Percentiles rank a stretch among this genome's conserved stretches.
Evolutionary conservation across 2,329 filamentous ascomycete species (phyloP).

Genomic region (Colletotrichum sojae): DNA sequence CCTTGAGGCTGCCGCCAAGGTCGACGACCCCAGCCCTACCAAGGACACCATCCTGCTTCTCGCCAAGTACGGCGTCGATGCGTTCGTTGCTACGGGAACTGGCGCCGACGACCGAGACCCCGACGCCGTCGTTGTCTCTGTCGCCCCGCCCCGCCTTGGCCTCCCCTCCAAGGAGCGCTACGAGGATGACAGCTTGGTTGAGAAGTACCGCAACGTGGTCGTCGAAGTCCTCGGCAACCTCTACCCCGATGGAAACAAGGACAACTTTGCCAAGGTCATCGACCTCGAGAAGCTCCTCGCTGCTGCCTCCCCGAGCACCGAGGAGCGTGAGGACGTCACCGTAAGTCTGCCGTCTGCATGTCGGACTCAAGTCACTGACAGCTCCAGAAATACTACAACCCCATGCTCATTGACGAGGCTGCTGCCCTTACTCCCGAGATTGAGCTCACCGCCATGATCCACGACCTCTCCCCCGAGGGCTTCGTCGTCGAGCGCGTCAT

Average conservation of each 20-base stretch:
- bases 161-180: conserved; percentile 75
- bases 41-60: conserved; percentile 63
- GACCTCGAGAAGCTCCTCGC: conserved; percentile 75
- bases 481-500: conserved; percentile 69
- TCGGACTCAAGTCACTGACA: conserved; percentile 4
- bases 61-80: conserved; percentile 58
- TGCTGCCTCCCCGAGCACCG: conserved; percentile 68
- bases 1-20: conserved; percentile 45
- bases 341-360: conserved; percentile 45
- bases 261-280: conserved; percentile 60
- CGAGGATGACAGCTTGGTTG: conserved; percentile 65
- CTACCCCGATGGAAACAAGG: conserved; percentile 52
- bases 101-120: conserved; percentile 62
- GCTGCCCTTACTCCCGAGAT: conserved; percentile 70
- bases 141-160: conserved; percentile 66
- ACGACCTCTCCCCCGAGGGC: conserved; percentile 64
- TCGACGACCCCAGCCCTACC: conserved; percentile 45
- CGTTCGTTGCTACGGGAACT: conserved; percentile 53
- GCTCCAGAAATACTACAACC: conserved; percentile 74
- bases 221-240: conserved; percentile 47
- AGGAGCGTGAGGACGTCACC: conserved; percentile 73
- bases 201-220: conserved; percentile 60
- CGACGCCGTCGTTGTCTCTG: conserved; percentile 52
- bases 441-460: conserved; percentile 66
- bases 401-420: conserved; percentile 69